phyloP scores from a whole-genome alignment of 352 stramenopile genomes.

The Phytophthora cajani region DNA sequence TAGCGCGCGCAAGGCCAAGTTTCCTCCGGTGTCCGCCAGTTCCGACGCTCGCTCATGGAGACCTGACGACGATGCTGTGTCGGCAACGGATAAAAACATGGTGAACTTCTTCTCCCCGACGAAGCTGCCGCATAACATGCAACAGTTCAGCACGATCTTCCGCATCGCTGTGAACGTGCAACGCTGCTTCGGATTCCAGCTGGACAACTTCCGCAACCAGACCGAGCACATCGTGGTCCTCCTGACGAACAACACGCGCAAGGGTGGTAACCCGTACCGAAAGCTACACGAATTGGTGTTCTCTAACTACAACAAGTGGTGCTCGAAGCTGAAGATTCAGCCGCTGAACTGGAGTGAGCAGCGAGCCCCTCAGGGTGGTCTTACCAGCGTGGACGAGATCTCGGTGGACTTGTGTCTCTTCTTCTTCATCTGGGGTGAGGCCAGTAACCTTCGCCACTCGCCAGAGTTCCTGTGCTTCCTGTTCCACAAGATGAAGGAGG shows the following conservation, averaged over 20 bases:
- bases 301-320: constrained; percentile 91
- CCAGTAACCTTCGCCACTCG: constrained; percentile 97
- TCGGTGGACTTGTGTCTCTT: constrained; percentile 92
- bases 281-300: constrained; percentile 85
- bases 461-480: constrained; percentile 98
- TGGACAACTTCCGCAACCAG: constrained; percentile 95
- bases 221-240: constrained; percentile 98
- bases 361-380: constrained; percentile 70
- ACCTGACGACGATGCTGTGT: constrained; percentile 40
- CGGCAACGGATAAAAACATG: constrained; percentile 45
- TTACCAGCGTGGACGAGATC: constrained; percentile 91
- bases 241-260: constrained; percentile 92
- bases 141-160: constrained; percentile 86
- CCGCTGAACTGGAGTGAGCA: constrained; percentile 76
- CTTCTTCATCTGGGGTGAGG: constrained; percentile 99
- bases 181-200: constrained; percentile 84
- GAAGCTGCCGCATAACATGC: constrained; percentile 80
- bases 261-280: constrained; percentile 81
- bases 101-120: constrained; percentile 85
- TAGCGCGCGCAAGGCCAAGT: constrained; percentile 46
- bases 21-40: constrained; percentile 71
- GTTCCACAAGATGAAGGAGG: constrained; percentile 96
- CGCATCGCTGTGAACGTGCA: constrained; percentile 87
- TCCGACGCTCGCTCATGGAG: constrained; percentile 81
- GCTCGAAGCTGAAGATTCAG: constrained; percentile 80